Percentiles rank a stretch among this genome's conserved stretches.
These are phyloP conservation scores for Zostera marina DNA, from an alignment of 116 monocot genomes.

Conservation along the genomic window DNA sequence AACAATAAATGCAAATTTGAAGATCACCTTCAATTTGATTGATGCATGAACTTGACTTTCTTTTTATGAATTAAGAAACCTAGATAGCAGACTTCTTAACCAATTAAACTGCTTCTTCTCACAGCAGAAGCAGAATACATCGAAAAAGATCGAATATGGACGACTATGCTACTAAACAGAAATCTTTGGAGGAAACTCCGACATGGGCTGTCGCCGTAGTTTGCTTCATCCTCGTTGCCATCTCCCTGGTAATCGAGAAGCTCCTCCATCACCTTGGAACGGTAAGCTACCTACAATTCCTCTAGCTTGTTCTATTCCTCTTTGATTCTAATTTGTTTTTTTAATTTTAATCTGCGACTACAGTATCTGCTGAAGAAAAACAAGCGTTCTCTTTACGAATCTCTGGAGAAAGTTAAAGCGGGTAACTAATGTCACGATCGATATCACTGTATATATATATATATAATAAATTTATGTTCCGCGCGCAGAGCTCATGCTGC, in stretches of 20 bases:
- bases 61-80: no score
- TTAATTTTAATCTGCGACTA: not conserved
- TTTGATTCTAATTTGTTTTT: not conserved
- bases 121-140: no score
- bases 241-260: slow-evolving; percentile 28
- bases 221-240: slow-evolving; percentile 22
- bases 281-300: slow-evolving; percentile 1
- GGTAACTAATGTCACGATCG: not conserved
- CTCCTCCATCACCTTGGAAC: slow-evolving; percentile 14
- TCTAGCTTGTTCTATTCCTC: not conserved
- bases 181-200: slow-evolving; percentile 19
- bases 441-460: no score
- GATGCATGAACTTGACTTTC: no score
- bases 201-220: slow-evolving; percentile 30
- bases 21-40: no score
- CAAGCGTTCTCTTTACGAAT: slow-evolving; percentile 12
- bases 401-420: slow-evolving; percentile 17
- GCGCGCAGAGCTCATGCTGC: slow-evolving; percentile 25
- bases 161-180: no score
- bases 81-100: no score
- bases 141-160: no score
- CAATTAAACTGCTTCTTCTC: no score
- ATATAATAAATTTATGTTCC: no score
- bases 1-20: no score
- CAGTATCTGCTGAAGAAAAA: slow-evolving; percentile 9